Evolutionary conservation across 306 rosid genomes (phyloP).

Genomic region (Cicer arietinum): DNA sequence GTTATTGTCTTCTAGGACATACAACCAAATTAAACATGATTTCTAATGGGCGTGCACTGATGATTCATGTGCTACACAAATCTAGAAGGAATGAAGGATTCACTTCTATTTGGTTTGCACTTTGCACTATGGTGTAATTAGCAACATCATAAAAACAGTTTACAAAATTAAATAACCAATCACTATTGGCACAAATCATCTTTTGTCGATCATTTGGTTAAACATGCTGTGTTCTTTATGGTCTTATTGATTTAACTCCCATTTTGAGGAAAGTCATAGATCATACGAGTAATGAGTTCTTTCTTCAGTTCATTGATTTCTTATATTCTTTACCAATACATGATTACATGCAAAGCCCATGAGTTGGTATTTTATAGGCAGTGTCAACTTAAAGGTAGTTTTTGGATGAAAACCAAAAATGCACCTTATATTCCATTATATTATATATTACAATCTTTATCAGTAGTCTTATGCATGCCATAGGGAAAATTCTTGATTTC

Average conservation of each 20-base stretch:
- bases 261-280: slow-evolving; percentile 21
- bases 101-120: slow-evolving; percentile 24
- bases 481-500: slow-evolving; percentile 34
- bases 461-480: background rate
- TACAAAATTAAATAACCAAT: background rate
- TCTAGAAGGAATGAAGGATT: slow-evolving; percentile 4
- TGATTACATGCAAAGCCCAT: slow-evolving; percentile 25
- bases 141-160: slow-evolving; percentile 21
- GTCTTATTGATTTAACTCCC: slow-evolving; percentile 11
- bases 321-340: slow-evolving; percentile 18
- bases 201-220: slow-evolving; percentile 28
- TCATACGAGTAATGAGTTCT: background rate
- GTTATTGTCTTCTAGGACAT: slow-evolving; percentile 15
- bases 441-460: background rate
- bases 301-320: slow-evolving; percentile 28
- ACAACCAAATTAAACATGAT: slow-evolving; percentile 11
- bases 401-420: slow-evolving; percentile 41
- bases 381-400: slow-evolving; percentile 33
- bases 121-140: slow-evolving; percentile 27
- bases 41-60: background rate
- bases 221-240: background rate
- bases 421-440: background rate
- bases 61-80: slow-evolving; percentile 14
- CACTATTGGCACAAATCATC: slow-evolving; percentile 22
- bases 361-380: slow-evolving; percentile 14